Evolutionary conservation across 441 rosid species (phyloP), one percentile per base, ranked within the genome.

Genomic region (Brassica hybrid): DNA sequence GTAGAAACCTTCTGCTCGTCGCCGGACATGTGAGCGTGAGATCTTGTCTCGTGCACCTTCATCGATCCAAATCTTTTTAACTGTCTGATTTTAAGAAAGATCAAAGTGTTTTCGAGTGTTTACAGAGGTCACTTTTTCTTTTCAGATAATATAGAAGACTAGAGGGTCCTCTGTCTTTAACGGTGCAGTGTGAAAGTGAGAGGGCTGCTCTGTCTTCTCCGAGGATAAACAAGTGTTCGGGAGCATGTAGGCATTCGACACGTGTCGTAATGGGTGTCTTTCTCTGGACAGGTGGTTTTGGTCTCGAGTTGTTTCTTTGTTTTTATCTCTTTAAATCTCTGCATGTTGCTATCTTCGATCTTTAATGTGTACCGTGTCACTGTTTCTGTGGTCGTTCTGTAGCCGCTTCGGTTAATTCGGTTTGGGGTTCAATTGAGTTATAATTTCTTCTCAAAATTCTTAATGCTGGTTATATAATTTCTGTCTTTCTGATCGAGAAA

Each of bases 41-140:
- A 88, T 81, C 95, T 90, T 13, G 88, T 90, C 77, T 94, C 97
- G 69, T 87, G 94, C 18, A 90, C 91, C 93, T 87, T 87, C 79
- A 75, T 74, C 6, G n/a, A n/a, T n/a, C n/a, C n/a, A n/a, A n/a
- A n/a, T 61, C 70, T 54, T 30, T 25, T 18, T 17, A 65, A 32
- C 18, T 17, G 18, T 58, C 6, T 43, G 66, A 13, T n/a, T 43
- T 9, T 1, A 54, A n/a, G 56, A 5, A 10, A 45, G 21, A 25
- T 3, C 7, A 6, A 50, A 23, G 70, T 61, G 65, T 34, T 52
- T 56, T n/a, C 14, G 34, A 61, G 69, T 78, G 74, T 36, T n/a
- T n/a, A n/a, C n/a, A n/a, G n/a, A n/a, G n/a, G n/a, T n/a, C n/a
- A n/a, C n/a, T n/a, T n/a, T n/a, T n/a, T n/a, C n/a, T n/a, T n/a